Evolutionary conservation across 1,139 yeast species (phyloP), one percentile per base, ranked within the genome.

Genomic region (Oligophagozyma castellii): DNA sequence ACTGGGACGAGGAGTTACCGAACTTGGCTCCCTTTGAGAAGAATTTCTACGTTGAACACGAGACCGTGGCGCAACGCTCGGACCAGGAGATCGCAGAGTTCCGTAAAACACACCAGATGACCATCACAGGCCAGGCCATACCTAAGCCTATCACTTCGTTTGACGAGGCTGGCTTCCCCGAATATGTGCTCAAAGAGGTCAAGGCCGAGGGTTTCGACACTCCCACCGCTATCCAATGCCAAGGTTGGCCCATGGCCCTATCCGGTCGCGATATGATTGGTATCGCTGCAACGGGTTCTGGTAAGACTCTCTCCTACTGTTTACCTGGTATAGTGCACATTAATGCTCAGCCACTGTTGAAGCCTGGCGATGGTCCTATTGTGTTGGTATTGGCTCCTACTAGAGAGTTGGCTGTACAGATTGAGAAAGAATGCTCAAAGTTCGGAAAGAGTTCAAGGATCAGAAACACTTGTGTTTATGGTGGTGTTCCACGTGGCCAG

Each of bases 161-260:
- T 51, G 95, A 89, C 43, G 96, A 89, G 64, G 94, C 94, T 51
- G 95, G 95, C 27, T 86, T 86, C 70, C 96, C 96, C 40, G 80
- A 73, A 45, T 86, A 89, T 53, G 96, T 89, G 25, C 67, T 89
- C 54, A 66, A 63, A 42, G 95, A 89, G 64, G 84, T 89, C 46
- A 73, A 79, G 62, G 75, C 76, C 37, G 89, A 81, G 61, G 96
- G 96, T 36, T 89, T 89, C 65, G 92, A 78, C 35, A 72, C 66
- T 41, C 98, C 98, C 47, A 89, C 98, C 35, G 83, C 83, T 42
- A 89, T 89, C 55, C 98, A 89, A 65, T 81, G 95, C 59, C 98
- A 92, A 65, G 98, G 98, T 63, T 89, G 98, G 98, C 98, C 98
- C 39, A 89, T 89, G 98, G 98, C 98, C 53, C 68, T 86, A 39